phyloP scores from a whole-genome alignment of 768 basidiomycete genomes.

The Gloeostereum incarnatum region DNA sequence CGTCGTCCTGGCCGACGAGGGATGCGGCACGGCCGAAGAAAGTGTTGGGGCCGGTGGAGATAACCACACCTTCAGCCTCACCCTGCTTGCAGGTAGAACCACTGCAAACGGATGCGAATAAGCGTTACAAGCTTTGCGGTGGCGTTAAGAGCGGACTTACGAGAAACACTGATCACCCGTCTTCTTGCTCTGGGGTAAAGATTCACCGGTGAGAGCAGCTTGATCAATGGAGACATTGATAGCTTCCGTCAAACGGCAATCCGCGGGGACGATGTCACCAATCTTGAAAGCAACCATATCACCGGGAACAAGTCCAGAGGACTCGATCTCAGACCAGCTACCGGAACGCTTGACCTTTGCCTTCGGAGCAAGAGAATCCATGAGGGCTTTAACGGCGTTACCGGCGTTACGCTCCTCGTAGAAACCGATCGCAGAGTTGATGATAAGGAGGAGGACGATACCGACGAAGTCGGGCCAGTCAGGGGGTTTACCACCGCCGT shows the following conservation, averaged over 20 bases:
- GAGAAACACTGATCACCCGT: constrained; percentile 96
- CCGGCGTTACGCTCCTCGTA: constrained; percentile 96
- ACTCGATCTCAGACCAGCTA: constrained; percentile 86
- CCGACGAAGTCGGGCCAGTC: constrained; percentile 98
- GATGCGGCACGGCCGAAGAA: constrained; percentile 99
- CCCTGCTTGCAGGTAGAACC: constrained; percentile 99
- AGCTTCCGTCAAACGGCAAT: constrained; percentile 93
- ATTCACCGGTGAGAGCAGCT: constrained; percentile 97
- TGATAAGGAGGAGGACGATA: constrained; percentile 83
- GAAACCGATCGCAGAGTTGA: constrained; percentile 98
- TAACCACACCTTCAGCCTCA: constrained; percentile 97
- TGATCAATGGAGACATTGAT: constrained; percentile 99
- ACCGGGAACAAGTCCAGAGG: constrained; percentile 83
- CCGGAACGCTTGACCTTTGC: constrained; percentile 88
- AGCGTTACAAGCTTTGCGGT: constrained; percentile 6
- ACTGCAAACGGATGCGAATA: constrained; percentile 24
- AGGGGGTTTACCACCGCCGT: constrained; percentile 77
- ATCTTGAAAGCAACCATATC: constrained; percentile 98
- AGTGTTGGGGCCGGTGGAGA: constrained; percentile 95
- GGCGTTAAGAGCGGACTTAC: constrained; percentile 35
- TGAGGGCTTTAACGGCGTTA: constrained; percentile 98
- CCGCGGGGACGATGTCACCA: constrained; percentile 96
- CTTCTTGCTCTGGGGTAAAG: constrained; percentile 89
- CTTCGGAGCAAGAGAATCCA: constrained; percentile 99
- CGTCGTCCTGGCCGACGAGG: constrained; percentile 95